These are phyloP conservation scores for Pleurotus tuoliensis DNA, from an alignment of 768 basidiomycete genomes.

Conservation along the genomic window DNA sequence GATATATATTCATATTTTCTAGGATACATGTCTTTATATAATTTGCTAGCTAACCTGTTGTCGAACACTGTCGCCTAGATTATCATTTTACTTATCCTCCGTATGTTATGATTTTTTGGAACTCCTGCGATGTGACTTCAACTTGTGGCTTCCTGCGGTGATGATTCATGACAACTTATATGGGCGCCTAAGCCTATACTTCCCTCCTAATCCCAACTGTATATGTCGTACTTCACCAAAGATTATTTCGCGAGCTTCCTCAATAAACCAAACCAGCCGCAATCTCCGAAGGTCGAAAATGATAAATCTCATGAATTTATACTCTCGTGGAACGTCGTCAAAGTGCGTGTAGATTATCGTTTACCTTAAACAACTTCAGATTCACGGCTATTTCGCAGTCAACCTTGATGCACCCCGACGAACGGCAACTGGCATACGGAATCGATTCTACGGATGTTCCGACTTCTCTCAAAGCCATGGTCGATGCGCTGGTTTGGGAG, in stretches of 20 bases:
- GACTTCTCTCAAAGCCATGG: conserved; percentile 68
- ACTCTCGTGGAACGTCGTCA: conserved; percentile 70
- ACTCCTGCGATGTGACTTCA: too few species aligned
- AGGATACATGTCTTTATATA: too few species aligned
- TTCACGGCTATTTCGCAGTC: conserved; percentile 41
- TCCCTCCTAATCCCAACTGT: too few species aligned
- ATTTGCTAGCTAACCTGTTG: too few species aligned
- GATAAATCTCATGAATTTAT: conserved; percentile 75
- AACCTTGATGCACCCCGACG: conserved; percentile 84
- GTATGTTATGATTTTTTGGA: too few species aligned
- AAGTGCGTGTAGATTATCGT: conserved; percentile 38
- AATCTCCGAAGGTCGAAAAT: conserved; percentile 42
- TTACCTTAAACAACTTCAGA: background rate
- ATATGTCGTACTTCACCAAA: conserved; percentile 36
- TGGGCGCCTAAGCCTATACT: too few species aligned
- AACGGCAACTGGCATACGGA: conserved; percentile 79
- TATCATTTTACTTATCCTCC: too few species aligned
- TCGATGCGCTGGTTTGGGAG: conserved; percentile 84
- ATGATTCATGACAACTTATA: too few species aligned
- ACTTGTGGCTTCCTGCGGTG: too few species aligned
- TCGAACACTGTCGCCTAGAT: too few species aligned
- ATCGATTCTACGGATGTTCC: conserved; percentile 83
- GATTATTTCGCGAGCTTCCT: conserved; percentile 88
- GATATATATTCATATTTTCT: too few species aligned
- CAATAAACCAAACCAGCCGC: conserved; percentile 36